Evolutionary conservation across 78 protist genomes (phyloP).

Genomic region (Planoprotostelium fungivorum): DNA sequence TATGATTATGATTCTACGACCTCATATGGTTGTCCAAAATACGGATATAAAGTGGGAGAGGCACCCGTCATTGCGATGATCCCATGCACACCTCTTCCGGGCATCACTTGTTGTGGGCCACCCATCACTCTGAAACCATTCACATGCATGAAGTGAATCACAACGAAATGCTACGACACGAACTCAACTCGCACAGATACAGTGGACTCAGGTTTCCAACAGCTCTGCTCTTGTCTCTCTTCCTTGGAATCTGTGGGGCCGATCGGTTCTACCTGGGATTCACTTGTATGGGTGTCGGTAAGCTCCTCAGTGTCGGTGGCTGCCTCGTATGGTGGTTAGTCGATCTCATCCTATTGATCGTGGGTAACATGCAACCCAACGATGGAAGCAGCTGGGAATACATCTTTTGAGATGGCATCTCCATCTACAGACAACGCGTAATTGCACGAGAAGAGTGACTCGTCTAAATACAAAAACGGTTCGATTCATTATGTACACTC

Average conservation of each 20-base stretch:
- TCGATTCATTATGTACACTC: no score
- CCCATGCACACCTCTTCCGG: background rate
- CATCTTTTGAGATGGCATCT: no score
- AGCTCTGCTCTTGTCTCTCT: background rate
- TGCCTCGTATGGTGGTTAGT: background rate
- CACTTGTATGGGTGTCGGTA: background rate
- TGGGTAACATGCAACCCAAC: background rate
- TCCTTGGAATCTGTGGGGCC: background rate
- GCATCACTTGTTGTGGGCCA: background rate
- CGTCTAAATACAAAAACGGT: no score
- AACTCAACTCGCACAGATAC: background rate
- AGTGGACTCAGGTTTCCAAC: background rate
- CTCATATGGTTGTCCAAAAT: background rate
- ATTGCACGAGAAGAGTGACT: no score
- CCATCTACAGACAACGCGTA: no score
- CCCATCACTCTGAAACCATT: background rate
- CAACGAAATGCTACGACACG: background rate
- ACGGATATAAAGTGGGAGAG: background rate
- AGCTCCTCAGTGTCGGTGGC: background rate
- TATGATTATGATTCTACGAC: background rate
- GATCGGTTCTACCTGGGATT: background rate
- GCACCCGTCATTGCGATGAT: background rate
- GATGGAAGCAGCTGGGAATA: background rate
- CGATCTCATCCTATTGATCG: background rate
- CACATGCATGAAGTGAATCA: background rate